These are phyloP conservation scores for Diplodia sapinea DNA, from an alignment of 2,329 filamentous ascomycete genomes.

Conservation along the genomic window DNA sequence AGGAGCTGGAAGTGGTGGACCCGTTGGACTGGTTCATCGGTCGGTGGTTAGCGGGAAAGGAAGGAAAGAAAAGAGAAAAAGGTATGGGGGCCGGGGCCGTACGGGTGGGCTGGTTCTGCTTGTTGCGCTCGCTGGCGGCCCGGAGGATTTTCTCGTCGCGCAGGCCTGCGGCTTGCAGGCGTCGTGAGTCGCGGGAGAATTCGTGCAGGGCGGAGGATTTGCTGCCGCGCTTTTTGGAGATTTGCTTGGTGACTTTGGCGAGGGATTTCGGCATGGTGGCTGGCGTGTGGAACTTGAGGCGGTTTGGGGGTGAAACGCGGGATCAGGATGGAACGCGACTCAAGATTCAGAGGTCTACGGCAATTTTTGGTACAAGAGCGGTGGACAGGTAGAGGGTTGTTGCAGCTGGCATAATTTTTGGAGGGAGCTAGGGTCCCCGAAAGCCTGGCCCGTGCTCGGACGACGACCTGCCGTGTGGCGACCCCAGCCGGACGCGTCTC, in stretches of 20 bases:
- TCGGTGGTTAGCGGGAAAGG: background rate
- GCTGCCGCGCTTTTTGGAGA: slow-evolving; percentile 79
- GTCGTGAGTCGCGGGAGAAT: slow-evolving; percentile 83
- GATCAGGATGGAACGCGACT: background rate
- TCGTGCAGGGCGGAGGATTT: slow-evolving; percentile 79
- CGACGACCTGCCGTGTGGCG: slow-evolving; percentile 1
- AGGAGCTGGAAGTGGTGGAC: slow-evolving; percentile 73
- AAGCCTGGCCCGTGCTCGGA: background rate
- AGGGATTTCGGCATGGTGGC: slow-evolving; percentile 74
- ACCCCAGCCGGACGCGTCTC: slow-evolving; percentile 14
- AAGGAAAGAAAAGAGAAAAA: background rate
- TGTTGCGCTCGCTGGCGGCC: slow-evolving; percentile 71
- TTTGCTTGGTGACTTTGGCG: slow-evolving; percentile 85
- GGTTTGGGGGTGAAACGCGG: background rate
- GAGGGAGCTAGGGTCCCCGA: slow-evolving; percentile 1
- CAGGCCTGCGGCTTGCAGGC: slow-evolving; percentile 77
- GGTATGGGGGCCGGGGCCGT: slow-evolving; percentile 39
- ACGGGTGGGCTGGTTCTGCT: slow-evolving; percentile 77
- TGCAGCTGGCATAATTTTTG: slow-evolving; percentile 19
- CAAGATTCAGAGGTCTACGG: background rate
- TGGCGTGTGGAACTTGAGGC: background rate
- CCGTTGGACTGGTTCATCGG: slow-evolving; percentile 62
- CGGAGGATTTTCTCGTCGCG: slow-evolving; percentile 83
- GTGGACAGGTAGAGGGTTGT: background rate
- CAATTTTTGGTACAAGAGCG: background rate